These are phyloP conservation scores for Stygiomarasmius scandens DNA, from an alignment of 1,284 basidiomycete species.

Conservation along the genomic window DNA sequence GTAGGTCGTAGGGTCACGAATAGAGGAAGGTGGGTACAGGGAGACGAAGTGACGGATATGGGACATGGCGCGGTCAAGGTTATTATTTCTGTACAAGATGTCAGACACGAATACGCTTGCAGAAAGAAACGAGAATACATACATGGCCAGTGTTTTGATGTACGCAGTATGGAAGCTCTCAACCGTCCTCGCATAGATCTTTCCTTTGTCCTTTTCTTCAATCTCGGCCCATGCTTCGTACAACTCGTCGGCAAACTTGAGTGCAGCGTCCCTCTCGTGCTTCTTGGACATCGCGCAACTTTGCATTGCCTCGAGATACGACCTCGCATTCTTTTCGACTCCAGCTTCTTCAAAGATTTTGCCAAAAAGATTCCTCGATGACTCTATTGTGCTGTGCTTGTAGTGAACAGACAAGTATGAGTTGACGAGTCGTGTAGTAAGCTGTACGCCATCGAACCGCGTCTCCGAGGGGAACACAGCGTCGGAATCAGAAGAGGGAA, in stretches of 20 bases:
- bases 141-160: slow-evolving; percentile 66
- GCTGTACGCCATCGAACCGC: slow-evolving; percentile 61
- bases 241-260: slow-evolving; percentile 54
- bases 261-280: slow-evolving; percentile 50
- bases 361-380: slow-evolving; percentile 49
- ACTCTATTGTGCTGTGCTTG: slow-evolving; percentile 58
- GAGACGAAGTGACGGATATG: slow-evolving; percentile 57
- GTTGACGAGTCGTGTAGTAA: slow-evolving; percentile 73
- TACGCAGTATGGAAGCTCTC: slow-evolving; percentile 68
- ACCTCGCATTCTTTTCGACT: slow-evolving; percentile 53
- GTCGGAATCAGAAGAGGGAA: slow-evolving; percentile 16
- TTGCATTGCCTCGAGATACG: slow-evolving; percentile 71
- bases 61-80: slow-evolving; percentile 53
- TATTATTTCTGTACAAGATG: slow-evolving; percentile 44
- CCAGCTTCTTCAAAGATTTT: slow-evolving; percentile 47
- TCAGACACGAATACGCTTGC: slow-evolving; percentile 5
- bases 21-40: slow-evolving; percentile 56
- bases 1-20: slow-evolving; percentile 29
- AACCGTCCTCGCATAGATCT: slow-evolving; percentile 48
- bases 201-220: slow-evolving; percentile 39
- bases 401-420: slow-evolving; percentile 84
- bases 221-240: slow-evolving; percentile 58
- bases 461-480: slow-evolving; percentile 25
- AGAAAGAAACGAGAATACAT: slow-evolving; percentile 29
- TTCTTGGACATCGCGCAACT: slow-evolving; percentile 53